Conservation (phyloP, 345 rosid genomes). For the Erucastrum elatum region DNA sequence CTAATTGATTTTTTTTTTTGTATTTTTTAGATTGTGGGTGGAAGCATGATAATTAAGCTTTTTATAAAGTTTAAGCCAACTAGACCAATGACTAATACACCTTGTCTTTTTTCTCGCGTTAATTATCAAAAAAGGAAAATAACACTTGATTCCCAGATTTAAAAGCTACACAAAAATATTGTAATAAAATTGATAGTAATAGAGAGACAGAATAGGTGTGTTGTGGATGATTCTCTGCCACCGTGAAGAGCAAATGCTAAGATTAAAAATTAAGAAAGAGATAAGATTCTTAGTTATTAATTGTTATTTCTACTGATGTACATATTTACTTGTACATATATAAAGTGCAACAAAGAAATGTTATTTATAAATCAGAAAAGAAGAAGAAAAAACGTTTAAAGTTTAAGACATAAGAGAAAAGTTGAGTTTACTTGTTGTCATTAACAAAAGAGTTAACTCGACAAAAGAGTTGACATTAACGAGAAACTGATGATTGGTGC, state of each 20-base stretch:
- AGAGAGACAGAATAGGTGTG: too few relatives aligned
- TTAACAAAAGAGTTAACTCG: too few relatives aligned
- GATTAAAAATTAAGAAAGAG: neutral
- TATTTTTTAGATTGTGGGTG: constrained; percentile 26
- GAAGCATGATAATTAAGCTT: constrained; percentile 33
- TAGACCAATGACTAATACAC: neutral
- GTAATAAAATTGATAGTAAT: neutral
- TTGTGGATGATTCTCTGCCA: constrained; percentile 17
- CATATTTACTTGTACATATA: too few relatives aligned
- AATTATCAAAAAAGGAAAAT: neutral
- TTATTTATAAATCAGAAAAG: neutral
- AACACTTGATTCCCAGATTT: neutral
- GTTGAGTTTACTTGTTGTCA: too few relatives aligned
- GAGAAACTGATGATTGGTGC: too few relatives aligned
- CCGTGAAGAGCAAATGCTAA: constrained; percentile 10
- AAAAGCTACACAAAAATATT: neutral
- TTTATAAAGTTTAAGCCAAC: constrained; percentile 37
- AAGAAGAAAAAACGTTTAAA: neutral
- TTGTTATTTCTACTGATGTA: neutral
- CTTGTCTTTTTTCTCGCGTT: constrained; percentile 13
- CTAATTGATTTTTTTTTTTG: constrained; percentile 15
- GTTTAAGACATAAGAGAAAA: too few relatives aligned
- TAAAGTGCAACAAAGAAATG: neutral
- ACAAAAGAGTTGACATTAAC: too few relatives aligned
- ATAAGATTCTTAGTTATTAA: too few relatives aligned